Conservation (phyloP, 768 basidiomycete genomes). For the Mycena venus region DNA sequence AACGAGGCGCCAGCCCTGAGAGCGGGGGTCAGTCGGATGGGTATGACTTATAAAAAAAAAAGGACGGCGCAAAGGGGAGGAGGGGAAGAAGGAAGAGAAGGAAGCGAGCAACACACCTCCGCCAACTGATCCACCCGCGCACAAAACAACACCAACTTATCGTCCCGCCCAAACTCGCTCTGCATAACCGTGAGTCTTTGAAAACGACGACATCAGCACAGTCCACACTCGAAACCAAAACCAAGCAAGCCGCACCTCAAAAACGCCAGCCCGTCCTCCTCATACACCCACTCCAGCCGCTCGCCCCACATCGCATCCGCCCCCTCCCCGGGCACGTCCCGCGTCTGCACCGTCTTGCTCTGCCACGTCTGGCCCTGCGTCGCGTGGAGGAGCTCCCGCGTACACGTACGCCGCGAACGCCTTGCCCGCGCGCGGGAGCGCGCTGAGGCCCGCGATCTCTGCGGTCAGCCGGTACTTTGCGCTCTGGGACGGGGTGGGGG, state of each 20-base stretch:
- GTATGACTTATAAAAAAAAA: no score
- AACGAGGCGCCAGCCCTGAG: slow-evolving; percentile 61
- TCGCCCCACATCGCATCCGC: slow-evolving; percentile 60
- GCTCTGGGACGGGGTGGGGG: no score
- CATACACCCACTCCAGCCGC: slow-evolving; percentile 63
- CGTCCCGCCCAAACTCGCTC: slow-evolving; percentile 59
- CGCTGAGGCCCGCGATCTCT: slow-evolving; percentile 60
- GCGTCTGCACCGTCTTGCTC: slow-evolving; percentile 54
- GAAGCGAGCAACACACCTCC: slow-evolving; percentile 10
- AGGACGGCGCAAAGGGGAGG: no score
- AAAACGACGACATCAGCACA: not conserved
- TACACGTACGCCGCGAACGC: slow-evolving; percentile 58
- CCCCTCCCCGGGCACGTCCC: slow-evolving; percentile 44
- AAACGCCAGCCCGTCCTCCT: slow-evolving; percentile 65
- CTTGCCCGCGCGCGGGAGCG: slow-evolving; percentile 55
- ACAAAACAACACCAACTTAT: slow-evolving; percentile 65
- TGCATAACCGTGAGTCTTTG: slow-evolving; percentile 53
- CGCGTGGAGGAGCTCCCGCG: slow-evolving; percentile 60
- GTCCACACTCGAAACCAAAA: not conserved
- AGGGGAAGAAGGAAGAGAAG: not conserved
- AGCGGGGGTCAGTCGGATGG: not conserved
- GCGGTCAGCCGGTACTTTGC: slow-evolving; percentile 36
- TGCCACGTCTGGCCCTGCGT: slow-evolving; percentile 57
- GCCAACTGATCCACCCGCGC: slow-evolving; percentile 62
- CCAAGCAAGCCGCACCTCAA: slow-evolving; percentile 55